phyloP scores from a whole-genome alignment of 2,329 filamentous ascomycete species.

The Penicillium psychrosexuale region DNA sequence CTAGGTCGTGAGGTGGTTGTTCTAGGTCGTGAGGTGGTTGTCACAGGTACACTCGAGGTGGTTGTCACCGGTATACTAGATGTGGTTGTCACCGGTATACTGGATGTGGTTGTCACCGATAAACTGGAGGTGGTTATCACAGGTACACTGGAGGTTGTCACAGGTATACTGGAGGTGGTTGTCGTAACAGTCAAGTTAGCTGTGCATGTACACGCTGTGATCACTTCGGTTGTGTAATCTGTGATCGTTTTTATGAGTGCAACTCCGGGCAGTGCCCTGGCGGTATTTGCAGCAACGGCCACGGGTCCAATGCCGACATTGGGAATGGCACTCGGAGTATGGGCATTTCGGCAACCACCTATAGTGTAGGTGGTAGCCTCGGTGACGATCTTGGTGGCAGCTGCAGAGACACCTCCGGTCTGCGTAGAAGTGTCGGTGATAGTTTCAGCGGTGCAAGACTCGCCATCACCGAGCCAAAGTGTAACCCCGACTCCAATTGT shows the following conservation, averaged over 20 bases:
- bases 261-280: not conserved
- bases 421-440: not conserved
- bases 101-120: not conserved
- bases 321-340: not conserved
- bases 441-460: constrained; percentile 1
- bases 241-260: not conserved
- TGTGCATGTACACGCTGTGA: not conserved
- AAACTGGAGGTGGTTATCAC: not conserved
- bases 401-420: not conserved
- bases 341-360: not conserved
- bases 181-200: not conserved
- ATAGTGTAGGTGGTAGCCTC: not conserved
- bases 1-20: not conserved
- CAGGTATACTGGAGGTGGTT: not conserved
- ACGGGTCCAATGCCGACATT: not conserved
- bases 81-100: not conserved
- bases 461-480: constrained; percentile 7
- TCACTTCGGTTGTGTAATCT: not conserved
- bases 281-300: not conserved
- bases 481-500: constrained; percentile 8
- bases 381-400: not conserved
- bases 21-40: not conserved
- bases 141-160: not conserved
- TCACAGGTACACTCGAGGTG: not conserved
- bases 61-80: not conserved